These are phyloP conservation scores for Ophiobolus disseminans DNA, from an alignment of 2,329 filamentous ascomycete genomes.

Conservation along the genomic window DNA sequence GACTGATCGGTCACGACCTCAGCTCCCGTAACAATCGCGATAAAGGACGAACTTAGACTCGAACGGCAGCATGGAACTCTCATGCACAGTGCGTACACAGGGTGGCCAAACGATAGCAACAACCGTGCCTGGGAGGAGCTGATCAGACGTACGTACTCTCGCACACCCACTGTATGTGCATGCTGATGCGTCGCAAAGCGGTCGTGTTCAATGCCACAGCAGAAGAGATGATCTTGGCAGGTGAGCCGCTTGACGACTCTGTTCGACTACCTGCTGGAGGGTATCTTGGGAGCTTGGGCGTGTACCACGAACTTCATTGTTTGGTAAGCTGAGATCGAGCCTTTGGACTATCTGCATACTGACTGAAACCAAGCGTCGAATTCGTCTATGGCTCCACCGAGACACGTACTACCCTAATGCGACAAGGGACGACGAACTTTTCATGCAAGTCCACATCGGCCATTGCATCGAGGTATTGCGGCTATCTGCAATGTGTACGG, in stretches of 20 bases:
- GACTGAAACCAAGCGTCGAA: background rate
- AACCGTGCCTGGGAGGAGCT: background rate
- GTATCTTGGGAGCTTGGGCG: background rate
- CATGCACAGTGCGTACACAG: no score
- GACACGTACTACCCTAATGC: background rate
- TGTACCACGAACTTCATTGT: background rate
- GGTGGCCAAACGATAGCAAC: no score
- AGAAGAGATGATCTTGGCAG: background rate
- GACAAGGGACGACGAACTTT: background rate
- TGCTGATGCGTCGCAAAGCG: background rate
- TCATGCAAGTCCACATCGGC: background rate
- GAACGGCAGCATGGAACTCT: no score
- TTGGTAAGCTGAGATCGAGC: background rate
- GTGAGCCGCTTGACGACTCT: background rate
- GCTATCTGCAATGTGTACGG: background rate
- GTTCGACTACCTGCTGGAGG: background rate
- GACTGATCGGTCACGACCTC: no score
- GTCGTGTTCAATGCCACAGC: background rate
- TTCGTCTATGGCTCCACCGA: background rate
- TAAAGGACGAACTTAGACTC: no score
- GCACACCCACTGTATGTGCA: background rate
- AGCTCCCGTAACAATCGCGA: no score
- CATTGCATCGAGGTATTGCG: background rate
- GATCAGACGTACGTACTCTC: background rate
- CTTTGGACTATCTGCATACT: background rate